These are phyloP conservation scores for Elongisporangium senticosum DNA, from an alignment of 352 stramenopile species.

Conservation along the genomic window DNA sequence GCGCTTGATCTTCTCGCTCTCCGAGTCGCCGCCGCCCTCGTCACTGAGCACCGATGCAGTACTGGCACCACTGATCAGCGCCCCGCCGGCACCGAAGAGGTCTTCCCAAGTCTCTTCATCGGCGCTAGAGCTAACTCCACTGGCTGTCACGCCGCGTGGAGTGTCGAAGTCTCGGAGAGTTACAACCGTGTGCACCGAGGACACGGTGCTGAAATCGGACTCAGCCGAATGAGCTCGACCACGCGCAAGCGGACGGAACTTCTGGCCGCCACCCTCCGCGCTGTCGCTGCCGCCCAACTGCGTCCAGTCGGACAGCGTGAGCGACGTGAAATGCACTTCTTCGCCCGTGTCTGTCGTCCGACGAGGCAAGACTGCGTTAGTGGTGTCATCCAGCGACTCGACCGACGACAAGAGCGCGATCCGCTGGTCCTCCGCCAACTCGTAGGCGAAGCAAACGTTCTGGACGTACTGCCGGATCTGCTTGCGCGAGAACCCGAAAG, in stretches of 20 bases:
- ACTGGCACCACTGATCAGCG: conserved; percentile 2
- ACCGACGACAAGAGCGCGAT: conserved; percentile 61
- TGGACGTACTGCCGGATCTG: conserved; percentile 71
- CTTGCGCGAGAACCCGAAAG: conserved; percentile 55
- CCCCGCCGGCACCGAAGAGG: conserved; percentile 38
- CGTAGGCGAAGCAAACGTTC: conserved; percentile 76
- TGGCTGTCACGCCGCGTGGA: conserved; percentile 9
- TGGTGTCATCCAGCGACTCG: conserved; percentile 18
- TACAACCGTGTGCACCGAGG: conserved; percentile 1
- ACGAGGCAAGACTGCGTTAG: neutral
- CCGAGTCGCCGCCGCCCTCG: conserved; percentile 20
- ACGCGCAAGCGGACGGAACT: conserved; percentile 24
- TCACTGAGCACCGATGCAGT: conserved; percentile 21
- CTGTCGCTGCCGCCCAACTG: conserved; percentile 20
- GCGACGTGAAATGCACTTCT: conserved; percentile 59
- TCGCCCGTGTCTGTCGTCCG: conserved; percentile 7
- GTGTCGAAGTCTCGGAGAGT: neutral
- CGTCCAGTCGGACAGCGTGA: conserved; percentile 58
- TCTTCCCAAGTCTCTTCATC: conserved; percentile 67
- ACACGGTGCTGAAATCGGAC: conserved; percentile 8
- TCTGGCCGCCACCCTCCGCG: conserved; percentile 16
- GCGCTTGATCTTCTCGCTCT: conserved; percentile 31
- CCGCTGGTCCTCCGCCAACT: conserved; percentile 73
- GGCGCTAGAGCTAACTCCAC: conserved; percentile 21
- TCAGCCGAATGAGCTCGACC: conserved; percentile 16